A percentile compares a stretch with the other conserved stretches of the same genome.
Conservation (phyloP, 1,284 basidiomycete genomes). For the Salmacisia buchloeana region DNA sequence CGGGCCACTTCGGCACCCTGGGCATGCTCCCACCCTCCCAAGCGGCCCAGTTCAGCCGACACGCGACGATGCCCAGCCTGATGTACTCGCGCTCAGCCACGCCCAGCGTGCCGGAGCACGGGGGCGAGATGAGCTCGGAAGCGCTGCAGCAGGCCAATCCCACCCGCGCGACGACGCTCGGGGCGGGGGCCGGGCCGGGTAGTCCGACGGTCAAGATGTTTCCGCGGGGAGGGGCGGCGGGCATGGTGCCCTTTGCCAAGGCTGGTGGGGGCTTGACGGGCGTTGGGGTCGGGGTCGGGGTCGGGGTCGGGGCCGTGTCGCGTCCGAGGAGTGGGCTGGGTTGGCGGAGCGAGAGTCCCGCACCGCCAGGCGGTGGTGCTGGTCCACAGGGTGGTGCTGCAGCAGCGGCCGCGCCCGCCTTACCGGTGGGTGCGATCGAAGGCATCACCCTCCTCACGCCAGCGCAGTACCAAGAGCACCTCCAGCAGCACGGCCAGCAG, state of each 20-base stretch:
- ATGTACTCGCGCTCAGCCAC: constrained; percentile 28
- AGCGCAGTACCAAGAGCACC: constrained; percentile 9
- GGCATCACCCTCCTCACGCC: constrained; percentile 7
- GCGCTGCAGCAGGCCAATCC: too few relatives aligned
- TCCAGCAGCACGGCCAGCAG: constrained; percentile 10
- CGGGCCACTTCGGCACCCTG: constrained; percentile 3
- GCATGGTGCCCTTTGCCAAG: constrained; percentile 9
- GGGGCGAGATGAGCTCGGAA: constrained; percentile 34
- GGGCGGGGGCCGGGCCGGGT: constrained; percentile 13
- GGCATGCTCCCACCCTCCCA: constrained; percentile 10
- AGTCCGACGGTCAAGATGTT: constrained; percentile 22
- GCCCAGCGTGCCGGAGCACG: constrained; percentile 39
- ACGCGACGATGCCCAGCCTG: constrained; percentile 32
- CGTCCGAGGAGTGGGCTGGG: constrained; percentile 7
- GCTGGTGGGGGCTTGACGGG: constrained; percentile 16
- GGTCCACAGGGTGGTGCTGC: background rate
- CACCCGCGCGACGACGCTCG: too few relatives aligned
- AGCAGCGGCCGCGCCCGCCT: background rate
- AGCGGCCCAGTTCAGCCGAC: constrained; percentile 18
- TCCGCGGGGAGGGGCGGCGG: constrained; percentile 24
- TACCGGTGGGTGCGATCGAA: constrained; percentile 3
- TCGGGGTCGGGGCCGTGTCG: constrained; percentile 19
- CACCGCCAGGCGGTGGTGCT: constrained; percentile 15
- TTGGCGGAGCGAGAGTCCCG: background rate
- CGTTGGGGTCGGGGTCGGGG: constrained; percentile 4